phyloP scores from a whole-genome alignment of 1,284 basidiomycete genomes.

The Trametes sp. region DNA sequence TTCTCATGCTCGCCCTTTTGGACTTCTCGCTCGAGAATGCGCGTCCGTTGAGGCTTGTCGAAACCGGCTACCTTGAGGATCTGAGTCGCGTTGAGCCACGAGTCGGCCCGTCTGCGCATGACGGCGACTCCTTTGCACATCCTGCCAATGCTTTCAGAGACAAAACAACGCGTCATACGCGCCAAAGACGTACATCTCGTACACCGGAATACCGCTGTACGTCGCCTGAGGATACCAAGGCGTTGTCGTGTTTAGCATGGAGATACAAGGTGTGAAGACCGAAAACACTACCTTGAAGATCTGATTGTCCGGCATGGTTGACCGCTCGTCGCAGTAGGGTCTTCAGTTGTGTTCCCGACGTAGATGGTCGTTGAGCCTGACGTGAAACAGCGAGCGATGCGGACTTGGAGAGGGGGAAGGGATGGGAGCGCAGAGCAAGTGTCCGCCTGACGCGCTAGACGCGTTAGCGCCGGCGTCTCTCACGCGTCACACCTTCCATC shows the following conservation, averaged over 20 bases:
- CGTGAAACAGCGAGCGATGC: neutral
- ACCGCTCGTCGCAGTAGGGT: neutral
- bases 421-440: constrained; percentile 24
- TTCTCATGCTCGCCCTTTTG: constrained; percentile 99
- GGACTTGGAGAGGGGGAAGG: constrained; percentile 13
- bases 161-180: constrained; percentile 42
- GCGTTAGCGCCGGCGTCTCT: constrained; percentile 28
- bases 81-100: constrained; percentile 99
- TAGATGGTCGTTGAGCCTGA: neutral
- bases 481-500: constrained; percentile 29
- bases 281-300: constrained; percentile 73
- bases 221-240: constrained; percentile 64
- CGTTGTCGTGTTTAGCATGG: constrained; percentile 15
- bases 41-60: constrained; percentile 98
- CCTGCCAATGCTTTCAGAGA: constrained; percentile 58
- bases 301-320: constrained; percentile 74
- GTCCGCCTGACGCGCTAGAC: constrained; percentile 29
- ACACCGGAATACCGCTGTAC: constrained; percentile 88
- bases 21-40: constrained; percentile 96
- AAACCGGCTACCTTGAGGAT: constrained; percentile 99
- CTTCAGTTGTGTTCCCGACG: neutral
- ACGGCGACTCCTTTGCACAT: constrained; percentile 96
- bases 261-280: constrained; percentile 22
- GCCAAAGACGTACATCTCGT: constrained; percentile 75
- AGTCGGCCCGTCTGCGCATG: constrained; percentile 95